Conservation (phyloP, 73 alveolate species). For the Breviolum minutum region DNA sequence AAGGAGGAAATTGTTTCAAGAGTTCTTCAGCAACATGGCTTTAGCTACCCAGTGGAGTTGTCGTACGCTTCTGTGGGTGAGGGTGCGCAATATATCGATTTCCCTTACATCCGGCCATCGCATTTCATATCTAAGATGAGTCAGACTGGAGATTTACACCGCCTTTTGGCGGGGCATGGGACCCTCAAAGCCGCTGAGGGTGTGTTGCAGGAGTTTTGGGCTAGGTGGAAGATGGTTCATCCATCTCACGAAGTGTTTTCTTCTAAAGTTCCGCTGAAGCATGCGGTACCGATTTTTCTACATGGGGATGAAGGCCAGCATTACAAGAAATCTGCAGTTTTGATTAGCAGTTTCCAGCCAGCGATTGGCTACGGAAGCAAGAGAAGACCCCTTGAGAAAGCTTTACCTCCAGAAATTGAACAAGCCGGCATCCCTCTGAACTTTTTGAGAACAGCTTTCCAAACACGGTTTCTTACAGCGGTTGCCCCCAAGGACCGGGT, state of each 20-base stretch:
- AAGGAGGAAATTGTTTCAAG: background rate
- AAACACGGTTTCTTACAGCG: conserved; percentile 3
- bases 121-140: background rate
- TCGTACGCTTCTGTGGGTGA: background rate
- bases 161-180: background rate
- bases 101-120: conserved; percentile 24
- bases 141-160: background rate
- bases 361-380: background rate
- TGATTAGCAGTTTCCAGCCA: background rate
- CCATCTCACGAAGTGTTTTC: background rate
- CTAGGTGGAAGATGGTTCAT: background rate
- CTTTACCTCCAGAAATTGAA: background rate
- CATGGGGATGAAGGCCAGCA: conserved; percentile 37
- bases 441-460: background rate
- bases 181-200: background rate
- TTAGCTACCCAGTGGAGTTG: background rate
- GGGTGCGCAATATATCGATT: background rate
- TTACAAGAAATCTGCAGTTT: conserved; percentile 25
- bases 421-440: conserved; percentile 21
- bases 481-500: conserved; percentile 45
- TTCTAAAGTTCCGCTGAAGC: background rate
- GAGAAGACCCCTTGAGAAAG: background rate
- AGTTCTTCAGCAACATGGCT: background rate
- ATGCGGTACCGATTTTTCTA: background rate
- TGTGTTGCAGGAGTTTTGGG: background rate